A percentile compares a stretch with the other conserved stretches of the same genome.
Evolutionary conservation across 2,329 filamentous ascomycete species (phyloP).

Genomic region (Paecilomyces variotii): DNA sequence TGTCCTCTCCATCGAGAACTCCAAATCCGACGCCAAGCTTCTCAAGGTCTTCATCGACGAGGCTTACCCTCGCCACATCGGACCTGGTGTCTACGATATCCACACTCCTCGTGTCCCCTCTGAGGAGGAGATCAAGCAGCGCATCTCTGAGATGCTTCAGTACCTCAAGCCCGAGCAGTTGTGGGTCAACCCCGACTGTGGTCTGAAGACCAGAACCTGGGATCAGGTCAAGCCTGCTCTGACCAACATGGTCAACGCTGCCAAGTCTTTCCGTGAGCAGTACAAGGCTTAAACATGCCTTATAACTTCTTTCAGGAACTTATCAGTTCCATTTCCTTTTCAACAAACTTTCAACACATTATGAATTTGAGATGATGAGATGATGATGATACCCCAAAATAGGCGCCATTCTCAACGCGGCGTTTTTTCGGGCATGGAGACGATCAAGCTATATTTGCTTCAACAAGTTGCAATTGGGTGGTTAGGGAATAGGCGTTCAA

Average conservation of each 20-base stretch:
- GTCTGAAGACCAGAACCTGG: conserved; percentile 98
- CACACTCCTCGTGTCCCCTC: conserved; percentile 96
- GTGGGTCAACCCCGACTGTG: conserved; percentile 99
- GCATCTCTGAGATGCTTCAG: conserved; percentile 95
- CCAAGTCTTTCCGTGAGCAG: conserved; percentile 93
- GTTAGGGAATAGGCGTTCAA: background rate
- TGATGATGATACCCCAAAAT: conserved; percentile 7
- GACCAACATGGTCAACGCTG: conserved; percentile 94
- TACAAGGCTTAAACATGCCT: conserved; percentile 45
- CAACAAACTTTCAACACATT: conserved; percentile 9
- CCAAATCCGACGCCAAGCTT: conserved; percentile 99
- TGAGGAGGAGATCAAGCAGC: conserved; percentile 97
- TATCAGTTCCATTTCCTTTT: background rate
- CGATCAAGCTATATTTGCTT: background rate
- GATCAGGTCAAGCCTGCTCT: conserved; percentile 96
- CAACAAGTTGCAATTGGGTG: background rate
- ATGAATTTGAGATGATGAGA: conserved; percentile 6
- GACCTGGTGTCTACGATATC: conserved; percentile 99
- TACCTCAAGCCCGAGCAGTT: conserved; percentile 97
- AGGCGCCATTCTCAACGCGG: conserved; percentile 13
- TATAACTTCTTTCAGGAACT: background rate
- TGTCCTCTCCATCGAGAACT: conserved; percentile 99
- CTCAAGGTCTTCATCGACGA: conserved; percentile 97
- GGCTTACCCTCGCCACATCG: conserved; percentile 95
- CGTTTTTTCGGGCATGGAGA: conserved; percentile 7